These are phyloP conservation scores for Euphrasia confusa DNA, from an alignment of 257 asterid species.

Conservation along the genomic window DNA sequence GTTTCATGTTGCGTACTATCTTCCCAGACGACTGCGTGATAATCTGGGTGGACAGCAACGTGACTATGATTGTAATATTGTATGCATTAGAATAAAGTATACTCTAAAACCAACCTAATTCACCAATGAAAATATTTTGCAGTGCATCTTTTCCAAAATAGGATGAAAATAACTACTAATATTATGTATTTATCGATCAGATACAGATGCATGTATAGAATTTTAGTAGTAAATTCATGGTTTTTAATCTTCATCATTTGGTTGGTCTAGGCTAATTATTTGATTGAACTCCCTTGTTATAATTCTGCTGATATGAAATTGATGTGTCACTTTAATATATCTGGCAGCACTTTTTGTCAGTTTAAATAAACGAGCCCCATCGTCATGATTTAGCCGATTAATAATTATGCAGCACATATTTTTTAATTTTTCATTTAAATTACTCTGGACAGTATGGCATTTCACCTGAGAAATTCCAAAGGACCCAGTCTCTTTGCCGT, in stretches of 20 bases:
- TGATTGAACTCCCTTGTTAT: not conserved
- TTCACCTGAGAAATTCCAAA: slow-evolving; percentile 68
- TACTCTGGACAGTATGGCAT: slow-evolving; percentile 59
- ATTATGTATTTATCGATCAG: too few relatives aligned
- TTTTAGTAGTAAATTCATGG: not conserved
- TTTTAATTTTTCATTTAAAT: slow-evolving; percentile 27
- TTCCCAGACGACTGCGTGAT: not conserved
- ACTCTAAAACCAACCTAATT: too few relatives aligned
- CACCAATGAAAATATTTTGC: too few relatives aligned
- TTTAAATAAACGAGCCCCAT: slow-evolving; percentile 4
- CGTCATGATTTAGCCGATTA: not conserved
- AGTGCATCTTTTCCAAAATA: too few relatives aligned
- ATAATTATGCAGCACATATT: not conserved
- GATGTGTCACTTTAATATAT: not conserved
- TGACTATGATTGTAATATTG: not conserved
- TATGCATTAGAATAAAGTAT: not conserved
- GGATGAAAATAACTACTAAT: too few relatives aligned
- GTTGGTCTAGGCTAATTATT: not conserved
- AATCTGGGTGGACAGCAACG: not conserved
- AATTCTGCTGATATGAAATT: slow-evolving; percentile 19
- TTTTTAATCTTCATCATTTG: not conserved
- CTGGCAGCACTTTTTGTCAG: not conserved
- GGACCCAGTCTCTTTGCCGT: slow-evolving; percentile 36
- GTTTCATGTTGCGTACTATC: slow-evolving; percentile 14
- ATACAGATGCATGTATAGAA: too few relatives aligned